Conservation (phyloP, 1,284 basidiomycete species). For the Irpex sp. region DNA sequence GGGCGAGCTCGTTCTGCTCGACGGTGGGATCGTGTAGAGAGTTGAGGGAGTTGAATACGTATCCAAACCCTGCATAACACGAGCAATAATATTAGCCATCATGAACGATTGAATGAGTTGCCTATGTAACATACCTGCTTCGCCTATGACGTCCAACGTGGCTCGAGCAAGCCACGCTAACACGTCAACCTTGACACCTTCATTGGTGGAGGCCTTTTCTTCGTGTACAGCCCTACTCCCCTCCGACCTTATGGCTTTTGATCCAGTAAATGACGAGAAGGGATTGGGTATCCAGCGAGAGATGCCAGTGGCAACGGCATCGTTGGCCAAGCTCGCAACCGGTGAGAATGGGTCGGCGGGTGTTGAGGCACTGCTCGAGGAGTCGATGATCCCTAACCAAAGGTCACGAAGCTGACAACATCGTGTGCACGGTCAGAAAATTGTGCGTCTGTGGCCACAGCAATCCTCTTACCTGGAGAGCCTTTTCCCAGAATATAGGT, state of each 20-base stretch:
- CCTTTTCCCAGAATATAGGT: conserved; percentile 64
- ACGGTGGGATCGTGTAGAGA: conserved; percentile 12
- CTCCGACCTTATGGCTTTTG: conserved; percentile 18
- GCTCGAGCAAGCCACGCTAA: conserved; percentile 59
- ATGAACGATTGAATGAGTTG: not conserved
- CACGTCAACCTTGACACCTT: conserved; percentile 43
- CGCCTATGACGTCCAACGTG: conserved; percentile 70
- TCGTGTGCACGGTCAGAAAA: not conserved
- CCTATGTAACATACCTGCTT: conserved; percentile 43
- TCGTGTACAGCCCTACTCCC: not conserved
- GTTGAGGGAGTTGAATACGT: conserved; percentile 50
- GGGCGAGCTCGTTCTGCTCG: conserved; percentile 48
- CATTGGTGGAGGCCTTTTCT: not conserved
- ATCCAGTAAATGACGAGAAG: conserved; percentile 22
- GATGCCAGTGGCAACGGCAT: conserved; percentile 4
- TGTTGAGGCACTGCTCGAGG: conserved; percentile 5
- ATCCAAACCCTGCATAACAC: conserved; percentile 49
- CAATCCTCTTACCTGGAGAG: conserved; percentile 40
- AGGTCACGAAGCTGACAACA: conserved; percentile 40
- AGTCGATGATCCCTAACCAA: conserved; percentile 33
- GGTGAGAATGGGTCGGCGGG: conserved; percentile 10
- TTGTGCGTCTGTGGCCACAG: not conserved
- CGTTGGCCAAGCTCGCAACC: not conserved
- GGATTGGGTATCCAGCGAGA: conserved; percentile 18
- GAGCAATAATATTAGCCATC: not conserved